A percentile compares a stretch with the other conserved stretches of the same genome.
Conservation (phyloP, 192 early-diverging fungal genomes). For the Allomyces macrogynus region DNA sequence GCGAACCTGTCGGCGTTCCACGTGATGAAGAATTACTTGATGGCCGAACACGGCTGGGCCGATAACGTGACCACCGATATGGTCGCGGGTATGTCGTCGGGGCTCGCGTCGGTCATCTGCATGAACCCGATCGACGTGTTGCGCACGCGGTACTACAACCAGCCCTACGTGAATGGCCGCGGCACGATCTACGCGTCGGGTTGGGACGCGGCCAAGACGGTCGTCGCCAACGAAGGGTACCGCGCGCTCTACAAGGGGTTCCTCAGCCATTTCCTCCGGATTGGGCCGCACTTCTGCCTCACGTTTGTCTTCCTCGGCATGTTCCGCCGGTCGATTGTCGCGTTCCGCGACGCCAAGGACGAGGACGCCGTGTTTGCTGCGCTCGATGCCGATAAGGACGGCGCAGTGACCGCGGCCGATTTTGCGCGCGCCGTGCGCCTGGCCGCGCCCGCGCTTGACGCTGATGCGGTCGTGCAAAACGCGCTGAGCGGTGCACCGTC, state of each 20-base stretch:
- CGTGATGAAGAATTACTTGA: conserved; percentile 44
- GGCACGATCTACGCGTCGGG: conserved; percentile 24
- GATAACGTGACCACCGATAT: conserved; percentile 46
- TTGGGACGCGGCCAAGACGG: conserved; percentile 23
- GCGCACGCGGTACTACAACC: conserved; percentile 52
- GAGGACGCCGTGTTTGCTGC: neutral
- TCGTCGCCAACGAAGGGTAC: conserved; percentile 33
- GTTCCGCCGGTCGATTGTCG: conserved; percentile 10
- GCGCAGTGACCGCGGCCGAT: neutral
- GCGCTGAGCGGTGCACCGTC: too few species aligned
- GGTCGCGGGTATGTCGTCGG: conserved; percentile 35
- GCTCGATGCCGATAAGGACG: neutral
- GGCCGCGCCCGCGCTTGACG: too few species aligned
- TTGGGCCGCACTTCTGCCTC: conserved; percentile 56
- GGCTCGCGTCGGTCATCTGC: conserved; percentile 29
- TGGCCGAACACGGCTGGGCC: conserved; percentile 26
- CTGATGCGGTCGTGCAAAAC: too few species aligned
- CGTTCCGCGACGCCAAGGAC: neutral
- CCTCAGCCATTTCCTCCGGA: conserved; percentile 49
- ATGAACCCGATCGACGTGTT: conserved; percentile 35
- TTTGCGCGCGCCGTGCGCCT: neutral
- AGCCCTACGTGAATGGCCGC: conserved; percentile 38
- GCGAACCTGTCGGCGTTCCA: conserved; percentile 44
- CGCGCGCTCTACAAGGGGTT: conserved; percentile 52
- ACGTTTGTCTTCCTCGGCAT: conserved; percentile 55